Base-by-base conservation (phyloP, 768 basidiomycete genomes). In the Podaxis pistillaris region DNA sequence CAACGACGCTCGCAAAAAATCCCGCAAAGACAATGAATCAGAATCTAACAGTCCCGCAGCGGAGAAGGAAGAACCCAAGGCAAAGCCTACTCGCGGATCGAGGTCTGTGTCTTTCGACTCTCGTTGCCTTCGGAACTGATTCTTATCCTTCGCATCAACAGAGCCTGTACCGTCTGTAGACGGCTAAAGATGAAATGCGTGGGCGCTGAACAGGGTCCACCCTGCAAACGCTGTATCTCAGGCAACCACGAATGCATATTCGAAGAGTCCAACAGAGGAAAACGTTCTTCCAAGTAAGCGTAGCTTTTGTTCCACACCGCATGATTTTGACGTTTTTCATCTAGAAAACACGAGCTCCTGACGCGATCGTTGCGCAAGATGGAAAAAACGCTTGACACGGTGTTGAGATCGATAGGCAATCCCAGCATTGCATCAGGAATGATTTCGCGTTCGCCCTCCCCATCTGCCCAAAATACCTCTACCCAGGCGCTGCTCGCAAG, bases 211-310 rank as follows among this genome's bases (percentile, higher is more conserved):
- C 85, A 94, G 44, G 94, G 94, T 0, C 91, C 91, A 0, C 93
- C 94, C 0, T 97, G 94, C 78, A 96, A 94, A 70, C 88, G 94
- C 22, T 97, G 94, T 69, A 75, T 78, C 51, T 70, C 86, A 0
- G 89, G 91, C 19, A 85, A 85, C 66, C 91, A 96, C 69, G 93
- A 96, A 68, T 99, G 97, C 70, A 85, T 97, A 49, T 98, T 99
- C 66, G 95, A 98, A 76, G 96, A 98, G 73, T 94, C 91, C 1
- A 96, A 98, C 72, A 85, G 97, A 53, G 97, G 97, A 46, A 96
- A 96, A 73, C 86, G 93, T 11, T 86, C 90, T 22, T 84, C 89
- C 59, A 93, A 92, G 92, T 93, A 74, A 66, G 83, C 68, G 63
- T 58, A 46, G 49, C 58, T 24, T 56, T 33, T 54, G 47, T 63